Conservation (phyloP, 352 stramenopile genomes). For the Elongisporangium prolatum region DNA sequence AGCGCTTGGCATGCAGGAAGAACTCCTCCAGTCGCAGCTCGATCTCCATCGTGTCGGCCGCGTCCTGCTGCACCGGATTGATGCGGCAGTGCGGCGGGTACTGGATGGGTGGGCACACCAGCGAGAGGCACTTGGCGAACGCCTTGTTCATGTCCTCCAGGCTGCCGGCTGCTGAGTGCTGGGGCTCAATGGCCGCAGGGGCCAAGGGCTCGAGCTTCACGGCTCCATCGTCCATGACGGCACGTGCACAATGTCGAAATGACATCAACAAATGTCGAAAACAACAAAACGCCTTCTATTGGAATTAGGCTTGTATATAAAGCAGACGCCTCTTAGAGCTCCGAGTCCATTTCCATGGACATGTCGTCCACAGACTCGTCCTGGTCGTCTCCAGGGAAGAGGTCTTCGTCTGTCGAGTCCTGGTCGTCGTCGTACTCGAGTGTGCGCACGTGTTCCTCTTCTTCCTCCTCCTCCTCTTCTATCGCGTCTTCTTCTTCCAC, state of each 20-base stretch:
- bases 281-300: conserved; percentile 2
- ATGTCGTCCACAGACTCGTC: conserved; percentile 29
- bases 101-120: conserved; percentile 76
- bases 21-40: conserved; percentile 66
- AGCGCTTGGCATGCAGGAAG: conserved; percentile 78
- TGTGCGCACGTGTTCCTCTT: conserved; percentile 25
- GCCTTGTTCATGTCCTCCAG: conserved; percentile 69
- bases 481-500: conserved; percentile 15
- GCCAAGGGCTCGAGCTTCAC: conserved; percentile 3
- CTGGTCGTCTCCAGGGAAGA: conserved; percentile 23
- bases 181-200: neutral
- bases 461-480: conserved; percentile 18
- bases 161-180: conserved; percentile 18
- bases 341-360: conserved; percentile 33
- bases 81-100: conserved; percentile 82
- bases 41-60: conserved; percentile 70
- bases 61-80: conserved; percentile 77
- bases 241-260: conserved; percentile 5
- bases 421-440: conserved; percentile 26
- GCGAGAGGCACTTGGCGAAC: conserved; percentile 67
- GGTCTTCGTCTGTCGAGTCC: conserved; percentile 21
- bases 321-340: neutral
- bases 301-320: neutral
- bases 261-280: conserved; percentile 7
- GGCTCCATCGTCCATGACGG: conserved; percentile 23